Conservation (phyloP, 2,329 filamentous ascomycete species). For the Talaromyces verruculosus region DNA sequence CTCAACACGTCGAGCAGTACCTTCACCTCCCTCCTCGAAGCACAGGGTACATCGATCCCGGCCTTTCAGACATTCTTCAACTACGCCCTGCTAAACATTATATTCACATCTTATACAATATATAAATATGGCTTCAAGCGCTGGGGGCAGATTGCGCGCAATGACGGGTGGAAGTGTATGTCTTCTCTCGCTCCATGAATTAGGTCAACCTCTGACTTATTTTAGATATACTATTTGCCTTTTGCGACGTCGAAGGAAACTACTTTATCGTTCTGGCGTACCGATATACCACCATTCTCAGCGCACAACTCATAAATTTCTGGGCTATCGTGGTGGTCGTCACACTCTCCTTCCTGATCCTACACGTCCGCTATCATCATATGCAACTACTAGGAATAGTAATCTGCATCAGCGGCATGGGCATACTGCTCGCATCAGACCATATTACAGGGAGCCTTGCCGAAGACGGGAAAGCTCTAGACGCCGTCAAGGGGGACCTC, state of each 20-base stretch:
- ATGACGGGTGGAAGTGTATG: constrained; percentile 80
- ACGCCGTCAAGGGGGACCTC: constrained; percentile 85
- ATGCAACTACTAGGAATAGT: constrained; percentile 85
- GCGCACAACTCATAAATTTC: constrained; percentile 94
- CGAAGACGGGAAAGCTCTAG: constrained; percentile 51
- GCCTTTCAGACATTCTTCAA: constrained; percentile 96
- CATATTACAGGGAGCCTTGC: constrained; percentile 74
- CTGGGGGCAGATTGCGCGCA: constrained; percentile 63
- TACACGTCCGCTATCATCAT: constrained; percentile 84
- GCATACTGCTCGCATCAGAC: constrained; percentile 81
- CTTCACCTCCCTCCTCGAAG: constrained; percentile 72
- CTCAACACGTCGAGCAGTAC: constrained; percentile 94
- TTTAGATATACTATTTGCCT: constrained; percentile 76
- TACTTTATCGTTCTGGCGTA: constrained; percentile 97
- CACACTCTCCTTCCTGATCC: constrained; percentile 74
- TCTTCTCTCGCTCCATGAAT: neutral
- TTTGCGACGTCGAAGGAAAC: constrained; percentile 94
- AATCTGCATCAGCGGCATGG: constrained; percentile 87
- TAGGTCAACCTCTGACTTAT: neutral
- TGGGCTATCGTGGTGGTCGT: constrained; percentile 97
- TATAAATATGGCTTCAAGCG: constrained; percentile 74
- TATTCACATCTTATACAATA: constrained; percentile 79
- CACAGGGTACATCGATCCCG: constrained; percentile 73
- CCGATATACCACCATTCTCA: constrained; percentile 85
- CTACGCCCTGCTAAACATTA: constrained; percentile 76